Evolutionary conservation across 148 eudicot genomes (phyloP).

Genomic region (Rhododendron ferrugineum): DNA sequence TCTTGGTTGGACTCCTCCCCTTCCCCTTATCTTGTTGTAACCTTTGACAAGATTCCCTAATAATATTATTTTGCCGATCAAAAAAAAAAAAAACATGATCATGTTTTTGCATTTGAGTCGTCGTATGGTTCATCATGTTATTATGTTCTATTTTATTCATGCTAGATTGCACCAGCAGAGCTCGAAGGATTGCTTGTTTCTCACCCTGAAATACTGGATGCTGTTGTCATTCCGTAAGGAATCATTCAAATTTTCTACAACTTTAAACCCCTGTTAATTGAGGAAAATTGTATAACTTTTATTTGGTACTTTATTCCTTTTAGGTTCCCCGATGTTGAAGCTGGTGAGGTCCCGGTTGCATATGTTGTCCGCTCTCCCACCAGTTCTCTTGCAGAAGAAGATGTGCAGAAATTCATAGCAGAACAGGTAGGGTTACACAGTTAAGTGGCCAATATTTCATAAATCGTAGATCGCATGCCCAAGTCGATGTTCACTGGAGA

Average conservation of each 20-base stretch:
- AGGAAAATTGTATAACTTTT: background rate
- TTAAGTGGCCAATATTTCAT: background rate
- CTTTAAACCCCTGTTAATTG: background rate
- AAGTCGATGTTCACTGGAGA: background rate
- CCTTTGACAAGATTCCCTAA: no score
- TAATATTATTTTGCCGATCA: no score
- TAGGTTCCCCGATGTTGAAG: slow-evolving; percentile 72
- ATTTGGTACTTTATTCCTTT: background rate
- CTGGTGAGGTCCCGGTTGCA: slow-evolving; percentile 81
- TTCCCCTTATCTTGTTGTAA: no score
- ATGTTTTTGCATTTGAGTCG: background rate
- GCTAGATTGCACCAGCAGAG: slow-evolving; percentile 78
- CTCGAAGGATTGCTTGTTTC: slow-evolving; percentile 75
- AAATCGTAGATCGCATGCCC: background rate
- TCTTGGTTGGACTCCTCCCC: no score
- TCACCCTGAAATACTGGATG: slow-evolving; percentile 71
- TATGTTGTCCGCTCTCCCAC: slow-evolving; percentile 63
- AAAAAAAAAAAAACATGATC: no score
- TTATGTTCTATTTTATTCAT: slow-evolving; percentile 4
- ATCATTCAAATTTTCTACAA: background rate
- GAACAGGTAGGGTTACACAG: slow-evolving; percentile 47
- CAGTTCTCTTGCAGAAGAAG: slow-evolving; percentile 52
- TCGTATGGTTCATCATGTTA: background rate
- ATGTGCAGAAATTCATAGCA: slow-evolving; percentile 53
- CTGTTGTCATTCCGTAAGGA: slow-evolving; percentile 78